These are phyloP conservation scores for Chytriomyces sp. DNA, from an alignment of 192 early-diverging fungal genomes.

Conservation along the genomic window DNA sequence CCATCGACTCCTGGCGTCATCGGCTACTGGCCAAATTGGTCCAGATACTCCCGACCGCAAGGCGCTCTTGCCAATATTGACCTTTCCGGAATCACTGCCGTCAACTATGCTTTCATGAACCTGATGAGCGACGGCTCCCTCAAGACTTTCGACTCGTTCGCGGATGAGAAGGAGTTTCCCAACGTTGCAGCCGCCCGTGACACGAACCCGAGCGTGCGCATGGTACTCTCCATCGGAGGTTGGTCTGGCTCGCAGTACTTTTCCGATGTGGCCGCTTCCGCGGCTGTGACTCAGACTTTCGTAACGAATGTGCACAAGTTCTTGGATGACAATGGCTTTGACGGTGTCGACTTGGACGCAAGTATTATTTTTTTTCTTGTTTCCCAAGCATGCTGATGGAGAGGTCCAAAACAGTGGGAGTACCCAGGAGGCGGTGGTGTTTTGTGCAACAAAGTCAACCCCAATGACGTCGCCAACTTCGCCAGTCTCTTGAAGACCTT, in stretches of 20 bases:
- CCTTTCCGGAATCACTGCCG: background rate
- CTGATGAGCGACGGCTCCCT: background rate
- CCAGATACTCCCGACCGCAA: background rate
- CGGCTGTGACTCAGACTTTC: conserved; percentile 1
- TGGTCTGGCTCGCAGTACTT: background rate
- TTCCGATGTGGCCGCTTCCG: background rate
- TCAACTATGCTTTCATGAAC: conserved; percentile 18
- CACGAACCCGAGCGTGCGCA: background rate
- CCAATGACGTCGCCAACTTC: conserved; percentile 10
- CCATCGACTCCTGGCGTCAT: background rate
- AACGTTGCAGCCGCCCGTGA: background rate
- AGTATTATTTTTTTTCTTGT: background rate
- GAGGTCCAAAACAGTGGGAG: background rate
- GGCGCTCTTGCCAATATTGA: background rate
- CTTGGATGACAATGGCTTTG: conserved; percentile 8
- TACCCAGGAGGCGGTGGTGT: conserved; percentile 12
- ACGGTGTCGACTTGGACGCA: conserved; percentile 16
- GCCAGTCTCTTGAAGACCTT: conserved; percentile 1
- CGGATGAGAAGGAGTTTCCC: conserved; percentile 4
- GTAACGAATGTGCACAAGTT: background rate
- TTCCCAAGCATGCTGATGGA: background rate
- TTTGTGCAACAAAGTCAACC: conserved; percentile 12
- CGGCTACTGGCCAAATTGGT: conserved; percentile 5
- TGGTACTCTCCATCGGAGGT: conserved; percentile 6
- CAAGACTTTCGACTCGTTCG: background rate